Conservation (phyloP, 2,329 filamentous ascomycete species). For the Epichloe festucae region DNA sequence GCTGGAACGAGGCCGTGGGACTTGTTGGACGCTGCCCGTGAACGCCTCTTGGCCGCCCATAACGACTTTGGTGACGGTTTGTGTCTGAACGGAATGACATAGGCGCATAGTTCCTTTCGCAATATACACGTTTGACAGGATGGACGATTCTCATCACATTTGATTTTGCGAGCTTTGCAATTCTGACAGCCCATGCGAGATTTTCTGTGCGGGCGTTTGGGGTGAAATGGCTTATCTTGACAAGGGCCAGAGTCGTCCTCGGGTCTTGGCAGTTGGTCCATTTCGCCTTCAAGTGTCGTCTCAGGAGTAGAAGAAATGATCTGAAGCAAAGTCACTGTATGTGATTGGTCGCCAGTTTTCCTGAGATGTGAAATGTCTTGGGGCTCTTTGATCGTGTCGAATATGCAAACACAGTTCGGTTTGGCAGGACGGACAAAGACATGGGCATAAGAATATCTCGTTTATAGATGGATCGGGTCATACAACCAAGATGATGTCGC, state of each 20-base stretch:
- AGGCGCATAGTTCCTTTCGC: constrained; percentile 35
- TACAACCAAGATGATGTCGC: no score
- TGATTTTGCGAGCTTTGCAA: constrained; percentile 43
- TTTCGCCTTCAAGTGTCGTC: not conserved
- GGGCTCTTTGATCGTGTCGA: no score
- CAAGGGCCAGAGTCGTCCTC: not conserved
- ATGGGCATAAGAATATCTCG: no score
- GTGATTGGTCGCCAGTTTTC: no score
- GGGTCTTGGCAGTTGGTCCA: not conserved
- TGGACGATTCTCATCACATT: constrained; percentile 40
- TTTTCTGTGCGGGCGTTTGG: constrained; percentile 43
- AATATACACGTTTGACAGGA: constrained; percentile 35
- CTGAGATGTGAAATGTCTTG: no score
- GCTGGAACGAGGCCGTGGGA: not conserved
- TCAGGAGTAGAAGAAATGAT: no score
- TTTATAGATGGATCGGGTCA: no score
- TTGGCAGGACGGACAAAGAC: no score
- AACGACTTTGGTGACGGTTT: constrained; percentile 3
- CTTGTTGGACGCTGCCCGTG: not conserved
- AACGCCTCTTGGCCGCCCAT: not conserved
- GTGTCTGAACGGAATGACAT: constrained; percentile 16
- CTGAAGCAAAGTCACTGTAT: no score
- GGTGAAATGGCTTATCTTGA: constrained; percentile 16
- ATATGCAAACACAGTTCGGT: no score
- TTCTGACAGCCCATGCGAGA: constrained; percentile 39